These are phyloP conservation scores for Tetrastigma voinierianum DNA, from an alignment of 164 flowering plant genomes.

Conservation along the genomic window DNA sequence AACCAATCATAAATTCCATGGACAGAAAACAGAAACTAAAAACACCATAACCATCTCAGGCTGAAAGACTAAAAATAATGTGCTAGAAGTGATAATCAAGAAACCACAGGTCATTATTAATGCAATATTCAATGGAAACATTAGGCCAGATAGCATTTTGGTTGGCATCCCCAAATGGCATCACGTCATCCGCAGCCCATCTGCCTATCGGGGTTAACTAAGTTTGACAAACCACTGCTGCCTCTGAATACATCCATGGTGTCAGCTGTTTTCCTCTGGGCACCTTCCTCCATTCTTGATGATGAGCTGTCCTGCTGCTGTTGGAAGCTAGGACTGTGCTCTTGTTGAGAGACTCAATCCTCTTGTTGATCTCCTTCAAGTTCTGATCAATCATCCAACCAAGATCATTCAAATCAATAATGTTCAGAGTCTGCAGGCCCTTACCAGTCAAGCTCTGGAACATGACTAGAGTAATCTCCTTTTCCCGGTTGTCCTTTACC, in stretches of 20 bases:
- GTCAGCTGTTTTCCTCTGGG: background rate
- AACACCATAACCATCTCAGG: no score
- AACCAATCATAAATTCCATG: no score
- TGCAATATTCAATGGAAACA: conserved; percentile 12
- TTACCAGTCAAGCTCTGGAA: conserved; percentile 35
- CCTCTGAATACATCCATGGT: conserved; percentile 15
- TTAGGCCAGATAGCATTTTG: conserved; percentile 13
- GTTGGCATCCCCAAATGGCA: conserved; percentile 10
- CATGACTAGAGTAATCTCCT: conserved; percentile 45
- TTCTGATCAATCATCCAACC: conserved; percentile 43
- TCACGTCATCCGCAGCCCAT: conserved; percentile 6
- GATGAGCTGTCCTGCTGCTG: background rate
- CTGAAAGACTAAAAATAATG: no score
- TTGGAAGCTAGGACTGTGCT: background rate
- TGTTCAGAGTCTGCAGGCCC: conserved; percentile 16
- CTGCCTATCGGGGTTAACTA: conserved; percentile 12
- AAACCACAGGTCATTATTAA: no score
- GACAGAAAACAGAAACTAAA: no score
- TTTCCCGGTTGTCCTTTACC: conserved; percentile 49
- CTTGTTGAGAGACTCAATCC: conserved; percentile 18
- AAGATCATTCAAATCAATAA: conserved; percentile 48
- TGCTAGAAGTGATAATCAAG: no score
- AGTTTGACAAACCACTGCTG: conserved; percentile 22
- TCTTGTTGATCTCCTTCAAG: conserved; percentile 32
- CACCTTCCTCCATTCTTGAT: background rate